Percentiles rank a stretch among this genome's conserved stretches.
These are phyloP conservation scores for Rhododendron henanense DNA, from an alignment of 148 eudicot genomes.

Conservation along the genomic window DNA sequence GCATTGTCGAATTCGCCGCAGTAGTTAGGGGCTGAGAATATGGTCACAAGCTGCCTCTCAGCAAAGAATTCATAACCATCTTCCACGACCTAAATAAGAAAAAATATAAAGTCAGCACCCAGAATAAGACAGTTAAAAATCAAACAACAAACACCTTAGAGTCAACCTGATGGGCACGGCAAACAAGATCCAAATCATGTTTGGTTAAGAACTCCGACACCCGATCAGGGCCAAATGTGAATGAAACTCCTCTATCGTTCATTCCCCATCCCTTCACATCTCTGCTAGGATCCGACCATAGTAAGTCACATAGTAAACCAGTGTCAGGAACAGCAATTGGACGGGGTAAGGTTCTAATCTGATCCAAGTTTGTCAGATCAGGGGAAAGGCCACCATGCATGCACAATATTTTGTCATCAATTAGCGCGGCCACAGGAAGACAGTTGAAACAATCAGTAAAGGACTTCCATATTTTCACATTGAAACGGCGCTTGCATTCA, in stretches of 20 bases:
- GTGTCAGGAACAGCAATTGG: slow-evolving; percentile 7
- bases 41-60: slow-evolving; percentile 8
- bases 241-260: slow-evolving; percentile 11
- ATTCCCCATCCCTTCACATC: slow-evolving; percentile 9
- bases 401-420: slow-evolving; percentile 8
- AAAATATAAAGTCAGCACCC: neutral
- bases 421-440: slow-evolving; percentile 5
- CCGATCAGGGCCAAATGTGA: slow-evolving; percentile 4
- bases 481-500: slow-evolving; percentile 10
- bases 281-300: slow-evolving; percentile 10
- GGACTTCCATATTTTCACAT: slow-evolving; percentile 13
- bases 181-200: slow-evolving; percentile 10
- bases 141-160: neutral
- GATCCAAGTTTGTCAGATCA: slow-evolving; percentile 11
- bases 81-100: neutral
- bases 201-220: slow-evolving; percentile 7
- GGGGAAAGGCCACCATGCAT: slow-evolving; percentile 12
- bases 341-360: slow-evolving; percentile 6
- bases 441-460: slow-evolving; percentile 6
- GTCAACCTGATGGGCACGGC: slow-evolving; percentile 9
- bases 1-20: slow-evolving; percentile 7
- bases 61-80: slow-evolving; percentile 9
- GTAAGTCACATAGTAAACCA: slow-evolving; percentile 5
- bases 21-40: slow-evolving; percentile 9
- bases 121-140: neutral